Conservation (phyloP, 1,139 yeast species). For the Schwanniomyces etchellsii region DNA sequence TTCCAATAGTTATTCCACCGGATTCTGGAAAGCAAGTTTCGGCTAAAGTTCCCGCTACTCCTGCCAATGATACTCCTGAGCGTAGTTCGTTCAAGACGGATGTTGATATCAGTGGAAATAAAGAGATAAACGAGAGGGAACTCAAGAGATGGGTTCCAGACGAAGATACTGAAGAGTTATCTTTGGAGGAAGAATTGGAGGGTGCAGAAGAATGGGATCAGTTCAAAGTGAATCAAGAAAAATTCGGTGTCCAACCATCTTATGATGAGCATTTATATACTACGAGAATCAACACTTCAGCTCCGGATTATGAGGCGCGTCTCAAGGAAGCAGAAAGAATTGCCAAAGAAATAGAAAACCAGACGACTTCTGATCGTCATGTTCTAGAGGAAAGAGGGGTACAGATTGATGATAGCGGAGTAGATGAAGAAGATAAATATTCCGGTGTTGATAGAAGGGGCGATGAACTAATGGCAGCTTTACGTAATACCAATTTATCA, state of each 20-base stretch:
- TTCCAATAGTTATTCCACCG: conserved; percentile 24
- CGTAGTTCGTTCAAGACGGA: conserved; percentile 66
- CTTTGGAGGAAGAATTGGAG: conserved; percentile 37
- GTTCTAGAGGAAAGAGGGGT: conserved; percentile 88
- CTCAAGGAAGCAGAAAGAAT: conserved; percentile 67
- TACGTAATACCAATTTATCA: conserved; percentile 28
- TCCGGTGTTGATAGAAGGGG: conserved; percentile 79
- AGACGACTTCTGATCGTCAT: conserved; percentile 67
- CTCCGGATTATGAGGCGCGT: conserved; percentile 67
- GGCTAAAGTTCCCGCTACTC: not conserved
- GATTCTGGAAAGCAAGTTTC: not conserved
- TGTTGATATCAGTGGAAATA: conserved; percentile 62
- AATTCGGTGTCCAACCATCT: conserved; percentile 83
- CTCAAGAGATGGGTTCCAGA: conserved; percentile 87
- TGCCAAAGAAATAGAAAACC: conserved; percentile 78
- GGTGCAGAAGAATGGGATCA: conserved; percentile 70
- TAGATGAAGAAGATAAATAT: conserved; percentile 94
- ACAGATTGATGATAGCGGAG: conserved; percentile 70
- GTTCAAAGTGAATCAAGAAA: conserved; percentile 80
- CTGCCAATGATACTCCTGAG: conserved; percentile 4
- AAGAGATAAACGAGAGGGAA: conserved; percentile 55
- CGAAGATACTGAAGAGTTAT: conserved; percentile 27
- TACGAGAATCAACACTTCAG: conserved; percentile 68
- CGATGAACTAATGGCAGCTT: conserved; percentile 60
- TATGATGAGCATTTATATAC: conserved; percentile 91